Evolutionary conservation across 805 yeast genomes (phyloP), one percentile per base, ranked within the genome.

Genomic region (Yamadazyma olivae): DNA sequence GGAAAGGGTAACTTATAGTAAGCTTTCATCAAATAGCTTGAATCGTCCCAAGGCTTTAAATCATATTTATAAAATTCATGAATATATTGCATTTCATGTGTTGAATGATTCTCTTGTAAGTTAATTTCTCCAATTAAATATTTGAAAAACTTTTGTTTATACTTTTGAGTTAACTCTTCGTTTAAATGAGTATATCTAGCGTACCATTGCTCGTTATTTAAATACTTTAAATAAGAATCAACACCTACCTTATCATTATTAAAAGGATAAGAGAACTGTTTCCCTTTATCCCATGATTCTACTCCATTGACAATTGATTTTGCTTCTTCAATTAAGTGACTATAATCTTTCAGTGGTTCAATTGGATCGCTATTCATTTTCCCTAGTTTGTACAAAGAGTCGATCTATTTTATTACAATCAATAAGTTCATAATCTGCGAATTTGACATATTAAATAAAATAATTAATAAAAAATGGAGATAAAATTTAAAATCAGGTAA

Each of bases 1-100:
- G 71, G 71, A 38, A 57, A 61, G 20, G 55, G 67, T 28, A 67
- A 54, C 39, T 54, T 49, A 45, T 67, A 67, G 36, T 48, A 50
- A 17, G 63, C 47, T 35, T 55, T 57, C 1, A 59, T 56, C 31
- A 57, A 36, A 45, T 67, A 67, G 6, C 61, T 43, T 30, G 48
- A 37, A 17, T 45, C 39, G 30, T 40, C 44, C 24, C 32, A 44
- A 13, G 45, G 49, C 14, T 39, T 44, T 20, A 57, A 23, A 12
- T 54, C 48, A 44, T 47, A 60, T 35, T 51, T 53, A 24, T 46
- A 41, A 9, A 66, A 40, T 23, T 61, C 66, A 22, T 60, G 56
- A 27, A 67, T 60, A 41, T 66, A 67, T 20, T 57, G 45, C 37
- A 46, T 43, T 43, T 67, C 73, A 32, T 56, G 58, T 15, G 56